These are phyloP conservation scores for Erodium trifolium DNA, from an alignment of 441 rosid genomes.

Conservation along the genomic window DNA sequence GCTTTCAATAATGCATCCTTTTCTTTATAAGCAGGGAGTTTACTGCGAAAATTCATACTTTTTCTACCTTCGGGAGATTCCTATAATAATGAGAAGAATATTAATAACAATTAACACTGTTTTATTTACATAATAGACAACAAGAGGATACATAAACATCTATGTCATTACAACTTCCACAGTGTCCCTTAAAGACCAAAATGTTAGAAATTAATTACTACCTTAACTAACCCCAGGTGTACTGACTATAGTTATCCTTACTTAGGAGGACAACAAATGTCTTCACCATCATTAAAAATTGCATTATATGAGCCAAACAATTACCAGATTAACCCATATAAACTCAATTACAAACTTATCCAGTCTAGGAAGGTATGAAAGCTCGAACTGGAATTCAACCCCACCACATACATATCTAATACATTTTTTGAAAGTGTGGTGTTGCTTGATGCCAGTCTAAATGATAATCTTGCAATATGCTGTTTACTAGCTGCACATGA, in stretches of 20 bases:
- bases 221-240: neutral
- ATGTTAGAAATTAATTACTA: neutral
- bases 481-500: neutral
- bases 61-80: slow-evolving; percentile 86
- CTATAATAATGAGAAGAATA: slow-evolving; percentile 25
- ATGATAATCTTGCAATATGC: neutral
- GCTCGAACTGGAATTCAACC: no score
- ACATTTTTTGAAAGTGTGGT: no score
- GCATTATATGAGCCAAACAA: no score
- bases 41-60: slow-evolving; percentile 67
- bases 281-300: no score
- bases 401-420: no score
- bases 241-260: neutral
- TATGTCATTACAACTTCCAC: neutral
- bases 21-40: slow-evolving; percentile 82
- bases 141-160: neutral
- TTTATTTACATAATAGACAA: neutral
- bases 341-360: no score
- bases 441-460: no score
- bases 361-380: no score
- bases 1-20: slow-evolving; percentile 90
- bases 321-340: no score
- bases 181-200: no score
- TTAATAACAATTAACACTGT: neutral
- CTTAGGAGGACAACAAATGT: no score